A percentile compares a stretch with the other conserved stretches of the same genome.
phyloP scores from a whole-genome alignment of 176 grass and related monocot genomes.

The Themeda triandra region DNA sequence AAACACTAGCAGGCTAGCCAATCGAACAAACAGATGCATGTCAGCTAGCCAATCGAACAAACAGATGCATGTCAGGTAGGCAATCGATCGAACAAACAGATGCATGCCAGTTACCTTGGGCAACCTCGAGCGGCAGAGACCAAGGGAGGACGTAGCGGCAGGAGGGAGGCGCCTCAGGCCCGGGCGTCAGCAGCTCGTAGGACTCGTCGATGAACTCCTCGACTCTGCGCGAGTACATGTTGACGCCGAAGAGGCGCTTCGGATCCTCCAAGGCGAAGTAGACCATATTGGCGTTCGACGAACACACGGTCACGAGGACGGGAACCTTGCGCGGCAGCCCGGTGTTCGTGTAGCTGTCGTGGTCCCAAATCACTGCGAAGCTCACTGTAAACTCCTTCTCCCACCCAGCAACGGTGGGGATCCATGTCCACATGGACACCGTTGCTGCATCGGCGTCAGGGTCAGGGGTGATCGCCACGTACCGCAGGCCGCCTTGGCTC shows the following conservation, averaged over 20 bases:
- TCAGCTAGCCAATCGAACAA: too few species aligned
- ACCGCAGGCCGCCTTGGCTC: background rate
- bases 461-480: background rate
- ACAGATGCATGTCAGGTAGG: too few species aligned
- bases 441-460: background rate
- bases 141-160: slow-evolving; percentile 8
- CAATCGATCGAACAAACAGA: too few species aligned
- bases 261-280: background rate
- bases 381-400: background rate
- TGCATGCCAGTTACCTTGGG: background rate
- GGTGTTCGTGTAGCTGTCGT: background rate
- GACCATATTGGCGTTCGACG: background rate
- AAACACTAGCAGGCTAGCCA: too few species aligned
- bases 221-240: background rate
- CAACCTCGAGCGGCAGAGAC: background rate
- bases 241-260: background rate
- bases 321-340: background rate
- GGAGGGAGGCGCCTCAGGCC: background rate
- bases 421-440: background rate
- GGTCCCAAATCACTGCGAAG: background rate
- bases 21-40: too few species aligned
- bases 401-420: background rate
- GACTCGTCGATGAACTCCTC: background rate
- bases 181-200: background rate
- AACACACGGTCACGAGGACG: background rate